Evolutionary conservation across 2,329 filamentous ascomycete species (phyloP), one percentile per base, ranked within the genome.

Genomic region (Colletotrichum abscissum): DNA sequence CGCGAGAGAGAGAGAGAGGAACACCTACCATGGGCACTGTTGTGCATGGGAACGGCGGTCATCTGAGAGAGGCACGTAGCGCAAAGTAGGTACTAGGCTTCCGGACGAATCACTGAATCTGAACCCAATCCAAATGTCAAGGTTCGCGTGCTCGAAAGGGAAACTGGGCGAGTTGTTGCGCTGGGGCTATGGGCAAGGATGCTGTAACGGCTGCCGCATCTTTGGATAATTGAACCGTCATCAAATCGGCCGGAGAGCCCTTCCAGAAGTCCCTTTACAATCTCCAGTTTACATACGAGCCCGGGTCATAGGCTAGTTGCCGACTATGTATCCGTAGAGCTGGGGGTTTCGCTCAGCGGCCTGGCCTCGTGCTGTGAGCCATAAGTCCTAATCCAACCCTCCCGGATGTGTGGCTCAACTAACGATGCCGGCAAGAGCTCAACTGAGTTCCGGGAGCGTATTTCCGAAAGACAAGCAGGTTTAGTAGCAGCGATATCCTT

Each of bases 61-160:
- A 59, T 54, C 30, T 58, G 55, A 46, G 52, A 54, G 62, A 67
- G 35, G 63, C 54, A 58, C 55, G 35, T 67, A 67, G 64, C 55
- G 64, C 58, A 55, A 59, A 55, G 30, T 67, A 26, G 35, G 28
- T 67, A 19, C 35, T 16, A 46, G 33, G 5, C 26, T 33, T 67
- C 35, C 52, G 38, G 64, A 59, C 55, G 54, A 67, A n/a, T 67
- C 24, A 26, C 38, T 67, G 38, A 38, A 35, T 35, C 64, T 38
- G 24, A 67, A 49, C 14, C 52, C n/a, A 55, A 26, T 14, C 22
- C 24, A 26, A 55, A 33, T 55, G 49, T 58, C 28, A 64, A 24
- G 63, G 63, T 52, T 24, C 26, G 52, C 63, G 30, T 65, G 19
- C 55, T 33, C 26, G 16, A 19, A 67, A 49, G 49, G 52, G 52